Base-by-base conservation (phyloP, 2,329 filamentous ascomycete genomes). In the Neofusicoccum kwambonambiense region DNA sequence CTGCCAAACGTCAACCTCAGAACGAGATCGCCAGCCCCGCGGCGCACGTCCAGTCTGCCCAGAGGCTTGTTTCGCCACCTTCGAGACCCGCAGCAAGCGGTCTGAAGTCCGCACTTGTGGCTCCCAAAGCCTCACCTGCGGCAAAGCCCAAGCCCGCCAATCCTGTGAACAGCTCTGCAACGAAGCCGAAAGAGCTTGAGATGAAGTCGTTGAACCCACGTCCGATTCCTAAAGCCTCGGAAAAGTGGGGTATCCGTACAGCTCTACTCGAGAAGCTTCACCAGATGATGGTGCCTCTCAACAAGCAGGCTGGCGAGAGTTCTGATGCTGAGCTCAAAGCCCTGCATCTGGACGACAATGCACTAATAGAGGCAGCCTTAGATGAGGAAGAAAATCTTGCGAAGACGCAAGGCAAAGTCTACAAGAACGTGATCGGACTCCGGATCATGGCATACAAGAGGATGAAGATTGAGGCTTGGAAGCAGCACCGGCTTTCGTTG, bases 371-470 rank as follows among this genome's bases (percentile, higher is more conserved):
- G 69, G 81, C 87, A 67, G 86, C 87, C 0, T 79, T 94, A 1
- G 90, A 94, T 69, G 87, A 93, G 66, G 96, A 99, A 78, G 88
- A 96, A 74, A 86, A 86, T 41, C 80, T 87, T 7, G 93, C 93
- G 1, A 82, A 82, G 12, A 87, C 89, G 15, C 89, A 89, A 66
- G 79, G 84, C 1, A 78, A 84, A 0, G 87, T 98, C 34, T 99
- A 99, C 72, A 82, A 85, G 7, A 97, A 96, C 70, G 82, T 93
- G 31, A 87, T 98, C 75, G 96, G 93, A 73, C 90, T 92, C 69
- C 88, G 88, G 39, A 89, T 98, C 65, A 84, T 90, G 70, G 83
- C 83, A 49, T 88, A 93, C 73, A 92, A 90, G 72, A 90, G 89
- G 67, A 93, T 96, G 90, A 82, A 81, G 0, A 73, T 87, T 3